These are phyloP conservation scores for Sherardia arvensis DNA, from an alignment of 257 asterid genomes.

Conservation along the genomic window DNA sequence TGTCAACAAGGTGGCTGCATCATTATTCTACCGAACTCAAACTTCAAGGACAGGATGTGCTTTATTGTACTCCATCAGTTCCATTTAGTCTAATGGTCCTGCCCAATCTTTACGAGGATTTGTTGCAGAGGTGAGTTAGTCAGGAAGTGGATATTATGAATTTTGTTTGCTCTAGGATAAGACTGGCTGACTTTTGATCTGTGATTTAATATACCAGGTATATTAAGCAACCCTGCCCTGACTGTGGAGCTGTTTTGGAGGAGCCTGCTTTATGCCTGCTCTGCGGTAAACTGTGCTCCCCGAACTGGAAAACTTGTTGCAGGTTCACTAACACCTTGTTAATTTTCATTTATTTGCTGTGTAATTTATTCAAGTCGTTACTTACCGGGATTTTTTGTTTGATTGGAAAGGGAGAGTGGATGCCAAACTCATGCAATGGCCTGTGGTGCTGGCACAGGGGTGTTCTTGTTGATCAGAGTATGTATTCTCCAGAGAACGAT, in stretches of 20 bases:
- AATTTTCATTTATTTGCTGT: background rate
- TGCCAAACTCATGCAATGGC: constrained; percentile 71
- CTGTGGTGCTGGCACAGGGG: constrained; percentile 97
- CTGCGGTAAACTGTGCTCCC: constrained; percentile 93
- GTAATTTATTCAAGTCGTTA: background rate
- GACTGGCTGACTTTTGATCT: constrained; percentile 10
- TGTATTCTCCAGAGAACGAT: constrained; percentile 10
- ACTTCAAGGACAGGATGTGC: constrained; percentile 27
- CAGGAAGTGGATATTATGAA: constrained; percentile 1
- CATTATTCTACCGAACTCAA: constrained; percentile 47
- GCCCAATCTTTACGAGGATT: constrained; percentile 83
- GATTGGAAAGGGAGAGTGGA: constrained; percentile 53
- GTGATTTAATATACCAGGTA: constrained; percentile 40
- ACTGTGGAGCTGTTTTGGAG: constrained; percentile 56
- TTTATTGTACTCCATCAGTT: constrained; percentile 62
- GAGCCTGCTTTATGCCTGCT: constrained; percentile 89
- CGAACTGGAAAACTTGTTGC: constrained; percentile 86
- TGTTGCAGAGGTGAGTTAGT: constrained; percentile 69
- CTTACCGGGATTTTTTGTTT: constrained; percentile 18
- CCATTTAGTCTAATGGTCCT: constrained; percentile 78
- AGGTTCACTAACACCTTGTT: constrained; percentile 36
- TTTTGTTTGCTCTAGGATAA: background rate
- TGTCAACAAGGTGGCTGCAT: constrained; percentile 54
- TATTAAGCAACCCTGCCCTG: constrained; percentile 68
- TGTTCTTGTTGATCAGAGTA: constrained; percentile 84